phyloP scores from a whole-genome alignment of 2,329 filamentous ascomycete species.

The Ilyonectria destructans region DNA sequence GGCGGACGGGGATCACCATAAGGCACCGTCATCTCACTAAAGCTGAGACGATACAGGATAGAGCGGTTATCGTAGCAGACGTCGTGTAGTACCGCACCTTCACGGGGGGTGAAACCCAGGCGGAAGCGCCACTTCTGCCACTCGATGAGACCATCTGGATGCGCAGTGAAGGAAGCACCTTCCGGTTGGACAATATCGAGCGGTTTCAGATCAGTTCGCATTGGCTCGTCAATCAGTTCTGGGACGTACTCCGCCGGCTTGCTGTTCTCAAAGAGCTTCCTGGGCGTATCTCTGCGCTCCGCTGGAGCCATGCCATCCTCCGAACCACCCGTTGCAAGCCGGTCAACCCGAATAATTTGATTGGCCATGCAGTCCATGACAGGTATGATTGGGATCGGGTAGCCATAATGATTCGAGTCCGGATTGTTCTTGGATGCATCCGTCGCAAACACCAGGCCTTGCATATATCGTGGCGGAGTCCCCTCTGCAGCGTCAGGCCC shows the following conservation, averaged over 20 bases:
- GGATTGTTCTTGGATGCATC: slow-evolving; percentile 60
- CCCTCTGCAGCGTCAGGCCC: slow-evolving; percentile 57
- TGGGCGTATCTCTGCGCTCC: slow-evolving; percentile 57
- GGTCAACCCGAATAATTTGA: slow-evolving; percentile 71
- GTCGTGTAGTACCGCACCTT: slow-evolving; percentile 81
- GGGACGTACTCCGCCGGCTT: slow-evolving; percentile 62
- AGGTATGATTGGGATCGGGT: slow-evolving; percentile 72
- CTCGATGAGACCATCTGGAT: slow-evolving; percentile 61
- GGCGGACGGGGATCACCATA: slow-evolving; percentile 78
- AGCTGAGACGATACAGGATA: slow-evolving; percentile 76
- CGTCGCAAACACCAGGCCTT: slow-evolving; percentile 66
- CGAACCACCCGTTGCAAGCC: slow-evolving; percentile 65
- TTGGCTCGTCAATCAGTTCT: slow-evolving; percentile 65
- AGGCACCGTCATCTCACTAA: slow-evolving; percentile 80
- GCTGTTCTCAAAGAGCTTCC: slow-evolving; percentile 53
- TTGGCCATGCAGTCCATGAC: slow-evolving; percentile 72
- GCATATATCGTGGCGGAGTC: slow-evolving; percentile 58
- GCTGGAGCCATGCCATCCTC: slow-evolving; percentile 62
- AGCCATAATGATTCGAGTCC: slow-evolving; percentile 76
- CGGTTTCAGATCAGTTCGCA: slow-evolving; percentile 74
- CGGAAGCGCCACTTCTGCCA: slow-evolving; percentile 82
- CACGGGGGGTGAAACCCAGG: slow-evolving; percentile 79
- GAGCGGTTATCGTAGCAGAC: slow-evolving; percentile 77
- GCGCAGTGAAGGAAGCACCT: slow-evolving; percentile 76
- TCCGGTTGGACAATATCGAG: slow-evolving; percentile 81